These are phyloP conservation scores for Hericium erinaceus DNA, from an alignment of 768 basidiomycete species.

Conservation along the genomic window DNA sequence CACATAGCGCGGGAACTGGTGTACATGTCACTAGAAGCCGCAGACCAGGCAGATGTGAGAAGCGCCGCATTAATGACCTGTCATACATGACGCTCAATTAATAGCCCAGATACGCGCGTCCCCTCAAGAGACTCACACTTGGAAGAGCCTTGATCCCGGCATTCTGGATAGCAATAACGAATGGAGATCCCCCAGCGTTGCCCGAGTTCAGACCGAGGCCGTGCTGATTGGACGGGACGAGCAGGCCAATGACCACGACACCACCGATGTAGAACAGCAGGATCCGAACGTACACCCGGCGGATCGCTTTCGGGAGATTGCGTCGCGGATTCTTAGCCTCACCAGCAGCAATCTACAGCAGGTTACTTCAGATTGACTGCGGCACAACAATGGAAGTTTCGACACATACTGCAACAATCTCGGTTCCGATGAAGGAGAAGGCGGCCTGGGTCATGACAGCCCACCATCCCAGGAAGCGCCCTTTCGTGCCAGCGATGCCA, in stretches of 20 bases:
- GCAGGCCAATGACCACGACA: slow-evolving; percentile 70
- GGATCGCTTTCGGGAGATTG: slow-evolving; percentile 31
- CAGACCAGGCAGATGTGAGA: slow-evolving; percentile 73
- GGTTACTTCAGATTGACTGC: not conserved
- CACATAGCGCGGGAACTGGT: slow-evolving; percentile 82
- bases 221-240: slow-evolving; percentile 64
- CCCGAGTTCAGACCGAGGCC: slow-evolving; percentile 43
- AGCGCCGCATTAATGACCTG: slow-evolving; percentile 23
- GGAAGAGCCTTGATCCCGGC: slow-evolving; percentile 61
- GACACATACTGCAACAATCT: slow-evolving; percentile 30
- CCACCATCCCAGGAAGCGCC: slow-evolving; percentile 43
- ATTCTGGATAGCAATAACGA: slow-evolving; percentile 80
- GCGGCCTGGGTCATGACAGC: slow-evolving; percentile 49
- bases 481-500: slow-evolving; percentile 31
- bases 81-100: not conserved
- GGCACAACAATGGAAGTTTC: not conserved
- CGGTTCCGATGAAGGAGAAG: slow-evolving; percentile 53
- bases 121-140: slow-evolving; percentile 22
- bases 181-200: slow-evolving; percentile 72
- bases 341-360: slow-evolving; percentile 67
- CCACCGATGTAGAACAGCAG: slow-evolving; percentile 62
- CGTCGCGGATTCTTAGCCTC: slow-evolving; percentile 80
- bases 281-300: slow-evolving; percentile 55
- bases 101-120: not conserved
- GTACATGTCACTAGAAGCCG: slow-evolving; percentile 85